A percentile compares a stretch with the other conserved stretches of the same genome.
phyloP scores from a whole-genome alignment of 2,329 filamentous ascomycete species.

The Pyrenophora seminiperda region DNA sequence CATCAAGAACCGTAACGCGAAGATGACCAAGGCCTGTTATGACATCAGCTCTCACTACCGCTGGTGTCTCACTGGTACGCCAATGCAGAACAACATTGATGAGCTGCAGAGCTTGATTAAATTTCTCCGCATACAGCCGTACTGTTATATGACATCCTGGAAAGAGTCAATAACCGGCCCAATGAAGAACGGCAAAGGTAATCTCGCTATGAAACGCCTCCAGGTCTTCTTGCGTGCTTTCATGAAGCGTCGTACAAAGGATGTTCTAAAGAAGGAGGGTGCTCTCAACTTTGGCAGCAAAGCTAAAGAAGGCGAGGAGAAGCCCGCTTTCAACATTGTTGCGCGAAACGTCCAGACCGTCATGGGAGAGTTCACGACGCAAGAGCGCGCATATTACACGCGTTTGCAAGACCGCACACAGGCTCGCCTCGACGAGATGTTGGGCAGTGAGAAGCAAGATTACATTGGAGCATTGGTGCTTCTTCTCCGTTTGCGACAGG shows the following conservation, averaged over 20 bases:
- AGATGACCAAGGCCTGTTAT: slow-evolving; percentile 90
- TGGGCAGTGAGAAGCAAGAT: slow-evolving; percentile 77
- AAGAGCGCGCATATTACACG: slow-evolving; percentile 85
- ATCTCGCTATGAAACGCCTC: slow-evolving; percentile 83
- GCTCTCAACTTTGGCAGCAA: slow-evolving; percentile 79
- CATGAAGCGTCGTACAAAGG: slow-evolving; percentile 98
- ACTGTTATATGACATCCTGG: slow-evolving; percentile 84
- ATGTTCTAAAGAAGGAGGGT: slow-evolving; percentile 87
- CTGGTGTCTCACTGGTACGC: slow-evolving; percentile 95
- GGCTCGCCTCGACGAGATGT: slow-evolving; percentile 84
- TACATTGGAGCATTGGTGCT: slow-evolving; percentile 94
- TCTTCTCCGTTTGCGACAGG: slow-evolving; percentile 86
- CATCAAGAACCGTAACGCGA: slow-evolving; percentile 97
- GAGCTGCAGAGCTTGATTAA: slow-evolving; percentile 92
- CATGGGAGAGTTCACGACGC: slow-evolving; percentile 74
- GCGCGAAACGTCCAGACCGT: slow-evolving; percentile 86
- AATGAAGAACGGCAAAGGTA: slow-evolving; percentile 86
- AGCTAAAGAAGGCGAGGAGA: slow-evolving; percentile 59
- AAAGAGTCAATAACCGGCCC: slow-evolving; percentile 88
- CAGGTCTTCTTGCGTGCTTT: slow-evolving; percentile 87
- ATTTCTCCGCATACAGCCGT: slow-evolving; percentile 90
- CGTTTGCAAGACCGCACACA: slow-evolving; percentile 83
- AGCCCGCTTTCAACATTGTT: slow-evolving; percentile 83
- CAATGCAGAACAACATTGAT: slow-evolving; percentile 97
- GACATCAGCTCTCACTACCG: slow-evolving; percentile 83